phyloP scores from a whole-genome alignment of 805 yeast species.

The Cyberlindnera mycetangii region DNA sequence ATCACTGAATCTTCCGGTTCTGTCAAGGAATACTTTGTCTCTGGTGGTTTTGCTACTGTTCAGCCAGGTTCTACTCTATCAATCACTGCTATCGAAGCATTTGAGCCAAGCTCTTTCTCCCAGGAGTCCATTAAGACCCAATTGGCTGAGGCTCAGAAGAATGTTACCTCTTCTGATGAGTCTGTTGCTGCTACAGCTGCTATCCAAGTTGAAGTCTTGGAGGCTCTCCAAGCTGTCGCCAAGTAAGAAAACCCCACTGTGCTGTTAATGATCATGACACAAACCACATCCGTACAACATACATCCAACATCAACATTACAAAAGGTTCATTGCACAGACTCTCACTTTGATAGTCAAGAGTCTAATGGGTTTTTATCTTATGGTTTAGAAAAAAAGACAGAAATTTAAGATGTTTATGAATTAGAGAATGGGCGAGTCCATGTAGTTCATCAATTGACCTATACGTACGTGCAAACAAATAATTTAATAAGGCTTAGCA shows the following conservation, averaged over 20 bases:
- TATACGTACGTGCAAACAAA: neutral
- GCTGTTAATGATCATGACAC: neutral
- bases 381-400: too few relatives aligned
- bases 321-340: too few relatives aligned
- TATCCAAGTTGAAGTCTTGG: conserved; percentile 93
- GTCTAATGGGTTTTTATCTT: too few relatives aligned
- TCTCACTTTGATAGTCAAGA: too few relatives aligned
- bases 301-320: too few relatives aligned
- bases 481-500: conserved; percentile 9
- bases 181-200: conserved; percentile 90
- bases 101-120: conserved; percentile 84
- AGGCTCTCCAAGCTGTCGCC: conserved; percentile 84
- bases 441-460: too few relatives aligned
- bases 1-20: conserved; percentile 75
- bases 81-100: conserved; percentile 94
- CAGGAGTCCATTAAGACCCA: conserved; percentile 73
- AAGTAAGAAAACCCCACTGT: conserved; percentile 53
- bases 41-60: conserved; percentile 96
- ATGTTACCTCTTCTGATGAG: conserved; percentile 80
- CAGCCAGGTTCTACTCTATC: conserved; percentile 90
- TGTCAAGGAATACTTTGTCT: conserved; percentile 77
- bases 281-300: neutral
- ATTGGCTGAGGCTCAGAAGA: conserved; percentile 92
- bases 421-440: too few relatives aligned
- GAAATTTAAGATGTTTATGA: too few relatives aligned